Conservation (phyloP, 2,329 filamentous ascomycete genomes). For the Chalaropsis ovoidea region DNA sequence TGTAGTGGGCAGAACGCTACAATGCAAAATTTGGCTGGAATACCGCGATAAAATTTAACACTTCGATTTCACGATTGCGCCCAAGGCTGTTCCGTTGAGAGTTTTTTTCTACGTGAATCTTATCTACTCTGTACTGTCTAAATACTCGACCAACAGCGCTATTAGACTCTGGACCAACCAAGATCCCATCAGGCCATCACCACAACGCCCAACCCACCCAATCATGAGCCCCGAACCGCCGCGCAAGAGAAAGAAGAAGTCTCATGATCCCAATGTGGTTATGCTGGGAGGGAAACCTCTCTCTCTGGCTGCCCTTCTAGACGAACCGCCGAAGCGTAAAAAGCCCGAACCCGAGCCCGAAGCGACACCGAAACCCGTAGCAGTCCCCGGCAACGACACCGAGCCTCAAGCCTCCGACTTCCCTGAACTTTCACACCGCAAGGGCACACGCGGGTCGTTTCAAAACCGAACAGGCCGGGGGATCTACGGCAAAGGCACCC, state of each 20-base stretch:
- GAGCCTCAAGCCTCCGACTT: neutral
- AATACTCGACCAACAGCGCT: neutral
- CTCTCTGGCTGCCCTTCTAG: constrained; percentile 42
- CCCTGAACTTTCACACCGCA: neutral
- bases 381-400: neutral
- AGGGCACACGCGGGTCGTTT: neutral
- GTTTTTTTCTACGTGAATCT: neutral
- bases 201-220: neutral
- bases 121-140: neutral
- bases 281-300: constrained; percentile 42
- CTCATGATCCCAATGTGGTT: constrained; percentile 33
- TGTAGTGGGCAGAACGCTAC: neutral
- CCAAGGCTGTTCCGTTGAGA: neutral
- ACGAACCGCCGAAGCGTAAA: constrained; percentile 29
- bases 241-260: constrained; percentile 35
- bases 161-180: neutral
- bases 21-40: neutral
- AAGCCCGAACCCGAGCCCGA: constrained; percentile 28
- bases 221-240: constrained; percentile 27
- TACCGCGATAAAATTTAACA: neutral
- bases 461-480: constrained; percentile 1
- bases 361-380: constrained; percentile 33
- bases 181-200: neutral
- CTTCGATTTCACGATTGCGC: neutral
- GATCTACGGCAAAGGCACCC: constrained; percentile 2